Percentiles rank a stretch among this genome's conserved stretches.
Evolutionary conservation across 1,284 basidiomycete genomes (phyloP).

Genomic region (Naganishia sp.): DNA sequence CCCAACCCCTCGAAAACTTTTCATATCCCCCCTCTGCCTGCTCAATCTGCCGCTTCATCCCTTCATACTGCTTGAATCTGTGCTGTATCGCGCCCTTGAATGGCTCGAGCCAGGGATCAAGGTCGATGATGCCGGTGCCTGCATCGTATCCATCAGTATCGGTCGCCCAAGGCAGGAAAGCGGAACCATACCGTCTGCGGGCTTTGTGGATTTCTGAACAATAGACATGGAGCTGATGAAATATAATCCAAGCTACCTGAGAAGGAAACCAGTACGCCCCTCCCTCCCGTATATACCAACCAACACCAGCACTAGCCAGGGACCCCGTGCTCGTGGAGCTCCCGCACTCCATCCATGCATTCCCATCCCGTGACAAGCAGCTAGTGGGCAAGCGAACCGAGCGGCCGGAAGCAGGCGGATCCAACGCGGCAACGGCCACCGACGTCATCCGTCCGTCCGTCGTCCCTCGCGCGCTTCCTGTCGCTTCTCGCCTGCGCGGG

Average conservation of each 20-base stretch:
- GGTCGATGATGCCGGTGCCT: slow-evolving; percentile 48
- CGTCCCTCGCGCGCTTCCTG: too few species aligned
- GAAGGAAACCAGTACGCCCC: too few species aligned
- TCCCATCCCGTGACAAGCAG: not conserved
- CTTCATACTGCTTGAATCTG: slow-evolving; percentile 69
- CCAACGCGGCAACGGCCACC: not conserved
- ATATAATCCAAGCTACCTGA: too few species aligned
- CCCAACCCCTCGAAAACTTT: slow-evolving; percentile 81
- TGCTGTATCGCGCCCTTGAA: slow-evolving; percentile 70
- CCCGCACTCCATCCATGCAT: too few species aligned
- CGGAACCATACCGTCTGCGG: not conserved
- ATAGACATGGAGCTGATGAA: not conserved
- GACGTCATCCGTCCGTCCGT: too few species aligned
- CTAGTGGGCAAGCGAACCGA: not conserved
- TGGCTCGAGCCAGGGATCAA: slow-evolving; percentile 64
- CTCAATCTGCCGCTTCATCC: slow-evolving; percentile 73
- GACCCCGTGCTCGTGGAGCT: too few species aligned
- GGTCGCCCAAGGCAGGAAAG: not conserved
- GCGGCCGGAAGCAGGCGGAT: slow-evolving; percentile 8
- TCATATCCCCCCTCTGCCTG: slow-evolving; percentile 84
- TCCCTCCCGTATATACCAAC: not conserved
- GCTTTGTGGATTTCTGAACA: not conserved
- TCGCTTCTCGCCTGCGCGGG: too few species aligned
- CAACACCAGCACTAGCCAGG: not conserved
- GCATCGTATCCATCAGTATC: too few species aligned